A percentile compares a stretch with the other conserved stretches of the same genome.
Conservation (phyloP, 805 yeast species). For the Yarrowia phangngaensis region DNA sequence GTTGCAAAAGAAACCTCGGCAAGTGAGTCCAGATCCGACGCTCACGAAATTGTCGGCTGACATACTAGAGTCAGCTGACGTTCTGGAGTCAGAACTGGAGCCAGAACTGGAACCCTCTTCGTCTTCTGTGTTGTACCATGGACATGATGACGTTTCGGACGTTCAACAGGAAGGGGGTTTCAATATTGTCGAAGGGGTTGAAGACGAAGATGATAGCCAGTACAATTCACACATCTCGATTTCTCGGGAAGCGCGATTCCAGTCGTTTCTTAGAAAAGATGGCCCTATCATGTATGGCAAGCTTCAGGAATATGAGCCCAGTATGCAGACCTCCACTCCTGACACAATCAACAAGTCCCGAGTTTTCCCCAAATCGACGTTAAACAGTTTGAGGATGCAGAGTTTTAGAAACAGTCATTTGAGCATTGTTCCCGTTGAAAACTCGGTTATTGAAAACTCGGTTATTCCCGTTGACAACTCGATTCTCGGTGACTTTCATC, state of each 20-base stretch:
- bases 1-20: background rate
- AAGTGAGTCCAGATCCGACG: background rate
- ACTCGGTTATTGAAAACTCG: background rate
- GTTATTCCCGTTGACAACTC: conserved; percentile 5
- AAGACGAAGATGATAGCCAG: conserved; percentile 1
- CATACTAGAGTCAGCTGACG: too few relatives aligned
- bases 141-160: background rate
- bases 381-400: conserved; percentile 4
- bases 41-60: too few relatives aligned
- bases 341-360: background rate
- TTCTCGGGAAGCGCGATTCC: background rate
- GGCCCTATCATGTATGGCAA: conserved; percentile 15
- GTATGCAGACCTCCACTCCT: conserved; percentile 5
- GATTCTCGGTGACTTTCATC: conserved; percentile 8
- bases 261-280: conserved; percentile 2
- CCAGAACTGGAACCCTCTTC: too few relatives aligned
- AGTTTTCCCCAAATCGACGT: conserved; percentile 2
- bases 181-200: conserved; percentile 2
- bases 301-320: conserved; percentile 7
- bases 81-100: too few relatives aligned
- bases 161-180: conserved; percentile 11
- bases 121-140: conserved; percentile 15
- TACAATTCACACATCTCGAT: conserved; percentile 13
- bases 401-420: too few relatives aligned
- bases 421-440: background rate